A percentile compares a stretch with the other conserved stretches of the same genome.
Evolutionary conservation across 2,329 filamentous ascomycete genomes (phyloP).

Genomic region (Fusarium tuaranense): DNA sequence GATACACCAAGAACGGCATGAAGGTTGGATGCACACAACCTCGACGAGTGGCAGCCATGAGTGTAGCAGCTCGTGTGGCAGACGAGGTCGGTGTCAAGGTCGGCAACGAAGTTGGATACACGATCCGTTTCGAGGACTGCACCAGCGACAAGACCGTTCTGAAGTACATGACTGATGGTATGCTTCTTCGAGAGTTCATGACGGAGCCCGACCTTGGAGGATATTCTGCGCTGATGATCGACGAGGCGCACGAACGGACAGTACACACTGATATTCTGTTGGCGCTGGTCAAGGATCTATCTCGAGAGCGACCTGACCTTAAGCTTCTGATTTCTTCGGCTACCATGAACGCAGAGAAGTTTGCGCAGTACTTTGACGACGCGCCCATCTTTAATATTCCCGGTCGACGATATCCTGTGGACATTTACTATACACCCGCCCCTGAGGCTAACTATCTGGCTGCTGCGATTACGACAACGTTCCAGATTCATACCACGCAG

Average conservation of each 20-base stretch:
- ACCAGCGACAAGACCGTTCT: slow-evolving; percentile 91
- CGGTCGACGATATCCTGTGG: slow-evolving; percentile 87
- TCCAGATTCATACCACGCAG: slow-evolving; percentile 93
- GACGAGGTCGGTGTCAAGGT: slow-evolving; percentile 93
- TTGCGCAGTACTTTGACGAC: slow-evolving; percentile 90
- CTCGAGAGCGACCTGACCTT: slow-evolving; percentile 83
- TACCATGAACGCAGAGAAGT: slow-evolving; percentile 94
- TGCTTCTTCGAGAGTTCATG: slow-evolving; percentile 90
- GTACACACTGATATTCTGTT: slow-evolving; percentile 91
- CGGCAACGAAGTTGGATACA: slow-evolving; percentile 93
- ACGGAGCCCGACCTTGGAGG: slow-evolving; percentile 85
- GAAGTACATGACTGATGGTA: slow-evolving; percentile 98
- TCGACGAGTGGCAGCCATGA: slow-evolving; percentile 96
- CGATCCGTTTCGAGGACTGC: slow-evolving; percentile 93
- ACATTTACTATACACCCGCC: slow-evolving; percentile 89
- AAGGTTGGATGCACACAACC: slow-evolving; percentile 96
- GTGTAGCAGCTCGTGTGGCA: slow-evolving; percentile 93
- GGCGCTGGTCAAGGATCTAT: slow-evolving; percentile 89
- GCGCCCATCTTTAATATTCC: slow-evolving; percentile 96
- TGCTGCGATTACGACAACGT: slow-evolving; percentile 91
- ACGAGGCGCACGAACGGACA: slow-evolving; percentile 96
- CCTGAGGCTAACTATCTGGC: slow-evolving; percentile 95
- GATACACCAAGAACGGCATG: slow-evolving; percentile 84
- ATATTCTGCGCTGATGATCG: slow-evolving; percentile 94
- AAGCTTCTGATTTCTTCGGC: slow-evolving; percentile 94